phyloP scores from a whole-genome alignment of 1,284 basidiomycete genomes.

The Rhizopogon parksii region DNA sequence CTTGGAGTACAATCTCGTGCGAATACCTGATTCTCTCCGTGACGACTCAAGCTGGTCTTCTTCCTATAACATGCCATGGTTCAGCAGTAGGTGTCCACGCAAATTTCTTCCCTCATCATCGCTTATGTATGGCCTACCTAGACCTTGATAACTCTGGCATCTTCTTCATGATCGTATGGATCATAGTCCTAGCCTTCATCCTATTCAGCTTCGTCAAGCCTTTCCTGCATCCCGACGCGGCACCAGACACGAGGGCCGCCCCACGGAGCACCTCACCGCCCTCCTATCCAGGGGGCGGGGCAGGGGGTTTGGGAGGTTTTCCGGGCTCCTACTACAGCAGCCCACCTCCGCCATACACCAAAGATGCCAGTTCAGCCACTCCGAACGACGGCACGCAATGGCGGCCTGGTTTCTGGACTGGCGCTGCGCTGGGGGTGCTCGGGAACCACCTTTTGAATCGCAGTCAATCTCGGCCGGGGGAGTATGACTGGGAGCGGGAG shows the following conservation, averaged over 20 bases:
- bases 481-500: conserved; percentile 50
- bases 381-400: conserved; percentile 32
- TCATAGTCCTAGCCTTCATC: conserved; percentile 45
- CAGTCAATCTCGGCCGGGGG: conserved; percentile 18
- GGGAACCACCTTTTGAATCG: conserved; percentile 53
- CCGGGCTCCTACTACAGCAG: conserved; percentile 38
- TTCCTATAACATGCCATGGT: neutral
- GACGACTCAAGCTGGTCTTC: conserved; percentile 15
- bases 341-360: conserved; percentile 77
- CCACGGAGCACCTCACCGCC: conserved; percentile 22
- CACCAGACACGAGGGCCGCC: conserved; percentile 15
- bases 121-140: conserved; percentile 12
- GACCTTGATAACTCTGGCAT: conserved; percentile 36
- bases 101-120: conserved; percentile 11
- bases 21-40: conserved; percentile 48
- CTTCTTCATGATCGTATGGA: conserved; percentile 53
- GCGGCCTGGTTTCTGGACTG: conserved; percentile 77
- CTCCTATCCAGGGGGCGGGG: conserved; percentile 28
- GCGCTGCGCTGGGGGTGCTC: conserved; percentile 61
- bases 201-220: conserved; percentile 52
- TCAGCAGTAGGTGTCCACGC: conserved; percentile 5
- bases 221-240: conserved; percentile 35
- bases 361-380: conserved; percentile 25
- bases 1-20: conserved; percentile 71
- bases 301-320: conserved; percentile 37